Conservation (phyloP, 2,329 filamentous ascomycete genomes). For the Colletotrichum paranaense region DNA sequence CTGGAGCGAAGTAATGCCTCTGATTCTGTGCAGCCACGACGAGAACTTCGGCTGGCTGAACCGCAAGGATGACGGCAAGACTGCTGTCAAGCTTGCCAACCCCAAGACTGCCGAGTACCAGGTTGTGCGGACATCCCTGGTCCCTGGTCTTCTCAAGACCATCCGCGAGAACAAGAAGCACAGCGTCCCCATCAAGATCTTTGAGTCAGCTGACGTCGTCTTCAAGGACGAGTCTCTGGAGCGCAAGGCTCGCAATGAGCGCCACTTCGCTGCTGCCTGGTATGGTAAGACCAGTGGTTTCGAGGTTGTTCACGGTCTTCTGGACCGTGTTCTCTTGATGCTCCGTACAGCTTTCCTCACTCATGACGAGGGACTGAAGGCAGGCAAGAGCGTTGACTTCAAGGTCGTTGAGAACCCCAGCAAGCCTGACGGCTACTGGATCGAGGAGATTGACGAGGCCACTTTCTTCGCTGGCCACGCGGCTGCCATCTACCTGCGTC, state of each 20-base stretch:
- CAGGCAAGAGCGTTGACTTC: conserved; percentile 62
- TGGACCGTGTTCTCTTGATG: conserved; percentile 95
- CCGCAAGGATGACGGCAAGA: conserved; percentile 85
- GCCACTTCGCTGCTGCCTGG: conserved; percentile 95
- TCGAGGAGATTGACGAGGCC: conserved; percentile 89
- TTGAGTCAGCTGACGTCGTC: conserved; percentile 90
- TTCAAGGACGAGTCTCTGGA: conserved; percentile 88
- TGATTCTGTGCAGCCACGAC: conserved; percentile 96
- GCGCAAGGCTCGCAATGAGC: conserved; percentile 90
- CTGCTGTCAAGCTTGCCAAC: conserved; percentile 87
- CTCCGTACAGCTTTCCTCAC: conserved; percentile 84
- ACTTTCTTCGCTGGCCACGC: conserved; percentile 94
- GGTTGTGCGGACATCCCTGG: conserved; percentile 86
- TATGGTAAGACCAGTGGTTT: conserved; percentile 96
- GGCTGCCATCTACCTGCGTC: conserved; percentile 82
- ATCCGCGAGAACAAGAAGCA: conserved; percentile 94
- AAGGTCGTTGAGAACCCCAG: conserved; percentile 64
- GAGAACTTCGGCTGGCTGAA: conserved; percentile 98
- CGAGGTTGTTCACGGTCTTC: conserved; percentile 92
- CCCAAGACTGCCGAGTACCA: conserved; percentile 95
- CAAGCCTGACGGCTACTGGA: conserved; percentile 86
- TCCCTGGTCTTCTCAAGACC: conserved; percentile 92
- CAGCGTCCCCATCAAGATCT: conserved; percentile 88
- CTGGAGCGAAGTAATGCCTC: conserved; percentile 95
- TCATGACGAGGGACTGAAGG: conserved; percentile 73